These are phyloP conservation scores for Exutisphaerella laricina DNA, from an alignment of 2,329 filamentous ascomycete genomes.

Conservation along the genomic window DNA sequence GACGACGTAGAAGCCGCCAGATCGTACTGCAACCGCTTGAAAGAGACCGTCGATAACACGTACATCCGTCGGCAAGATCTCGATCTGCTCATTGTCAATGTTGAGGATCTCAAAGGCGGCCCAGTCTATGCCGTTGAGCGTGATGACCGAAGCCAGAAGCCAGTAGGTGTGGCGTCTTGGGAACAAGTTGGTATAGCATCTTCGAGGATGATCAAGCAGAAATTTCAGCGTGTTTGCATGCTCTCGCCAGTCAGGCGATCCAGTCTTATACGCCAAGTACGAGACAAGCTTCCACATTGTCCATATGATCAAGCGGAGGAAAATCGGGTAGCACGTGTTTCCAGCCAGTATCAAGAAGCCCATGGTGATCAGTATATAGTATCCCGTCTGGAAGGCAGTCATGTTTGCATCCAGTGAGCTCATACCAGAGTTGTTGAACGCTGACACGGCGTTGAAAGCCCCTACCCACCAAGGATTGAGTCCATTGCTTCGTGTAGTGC, in stretches of 20 bases:
- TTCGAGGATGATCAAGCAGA: conserved; percentile 56
- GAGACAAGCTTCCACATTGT: conserved; percentile 45
- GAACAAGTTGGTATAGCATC: conserved; percentile 60
- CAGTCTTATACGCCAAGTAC: conserved; percentile 23
- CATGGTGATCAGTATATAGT: conserved; percentile 46
- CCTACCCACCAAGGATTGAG: conserved; percentile 64
- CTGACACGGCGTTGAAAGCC: conserved; percentile 61
- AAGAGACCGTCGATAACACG: conserved; percentile 54
- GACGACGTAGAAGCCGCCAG: conserved; percentile 48
- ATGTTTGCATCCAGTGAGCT: conserved; percentile 62
- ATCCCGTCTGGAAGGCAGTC: conserved; percentile 50
- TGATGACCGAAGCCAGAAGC: conserved; percentile 47
- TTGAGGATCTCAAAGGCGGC: conserved; percentile 50
- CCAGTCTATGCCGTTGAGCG: conserved; percentile 52
- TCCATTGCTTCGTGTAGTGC: conserved; percentile 49
- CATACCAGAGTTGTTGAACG: conserved; percentile 70
- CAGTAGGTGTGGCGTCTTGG: conserved; percentile 56
- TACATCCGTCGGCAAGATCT: conserved; percentile 39
- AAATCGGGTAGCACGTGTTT: conserved; percentile 53
- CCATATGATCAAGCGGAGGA: conserved; percentile 57
- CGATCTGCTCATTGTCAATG: conserved; percentile 49
- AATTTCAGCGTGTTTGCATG: conserved; percentile 47
- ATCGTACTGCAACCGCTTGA: conserved; percentile 50
- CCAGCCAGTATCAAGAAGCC: conserved; percentile 44
- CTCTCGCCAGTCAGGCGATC: conserved; percentile 34